phyloP scores from a whole-genome alignment of 768 basidiomycete genomes.

The Russula sp. region DNA sequence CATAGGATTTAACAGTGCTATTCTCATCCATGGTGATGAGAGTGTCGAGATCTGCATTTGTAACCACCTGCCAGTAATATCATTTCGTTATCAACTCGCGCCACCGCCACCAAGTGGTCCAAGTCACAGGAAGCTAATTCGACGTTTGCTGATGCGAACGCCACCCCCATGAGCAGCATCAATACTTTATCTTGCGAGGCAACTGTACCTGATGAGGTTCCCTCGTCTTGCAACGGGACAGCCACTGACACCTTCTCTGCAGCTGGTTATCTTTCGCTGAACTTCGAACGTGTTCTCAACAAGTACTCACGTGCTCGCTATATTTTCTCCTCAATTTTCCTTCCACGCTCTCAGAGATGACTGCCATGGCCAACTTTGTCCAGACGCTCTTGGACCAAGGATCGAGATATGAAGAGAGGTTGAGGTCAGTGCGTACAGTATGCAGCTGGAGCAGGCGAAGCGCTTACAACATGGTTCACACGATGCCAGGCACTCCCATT shows the following conservation, averaged over 20 bases:
- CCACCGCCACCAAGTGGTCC: too few species aligned
- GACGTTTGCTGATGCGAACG: too few species aligned
- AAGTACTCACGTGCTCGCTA: slow-evolving; percentile 61
- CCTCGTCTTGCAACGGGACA: background rate
- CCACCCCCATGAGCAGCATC: too few species aligned
- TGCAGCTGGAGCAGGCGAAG: slow-evolving; percentile 33
- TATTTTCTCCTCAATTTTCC: slow-evolving; percentile 81
- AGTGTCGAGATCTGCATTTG: too few species aligned
- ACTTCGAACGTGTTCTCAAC: slow-evolving; percentile 60
- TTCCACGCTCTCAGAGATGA: slow-evolving; percentile 72
- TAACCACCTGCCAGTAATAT: too few species aligned
- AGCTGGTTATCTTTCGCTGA: slow-evolving; percentile 78
- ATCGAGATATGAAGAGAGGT: slow-evolving; percentile 70
- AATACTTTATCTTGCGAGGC: too few species aligned
- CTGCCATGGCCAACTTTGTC: slow-evolving; percentile 71
- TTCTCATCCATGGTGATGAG: too few species aligned
- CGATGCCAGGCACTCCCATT: slow-evolving; percentile 34
- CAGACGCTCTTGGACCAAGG: slow-evolving; percentile 49
- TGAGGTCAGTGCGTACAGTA: slow-evolving; percentile 56
- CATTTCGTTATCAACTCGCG: too few species aligned
- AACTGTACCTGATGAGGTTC: slow-evolving; percentile 2
- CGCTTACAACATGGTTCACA: slow-evolving; percentile 48
- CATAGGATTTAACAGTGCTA: too few species aligned
- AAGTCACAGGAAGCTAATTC: too few species aligned
- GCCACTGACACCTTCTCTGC: background rate